Evolutionary conservation across 2,329 filamentous ascomycete genomes (phyloP).

Genomic region (Phyllosticta capitalensis): DNA sequence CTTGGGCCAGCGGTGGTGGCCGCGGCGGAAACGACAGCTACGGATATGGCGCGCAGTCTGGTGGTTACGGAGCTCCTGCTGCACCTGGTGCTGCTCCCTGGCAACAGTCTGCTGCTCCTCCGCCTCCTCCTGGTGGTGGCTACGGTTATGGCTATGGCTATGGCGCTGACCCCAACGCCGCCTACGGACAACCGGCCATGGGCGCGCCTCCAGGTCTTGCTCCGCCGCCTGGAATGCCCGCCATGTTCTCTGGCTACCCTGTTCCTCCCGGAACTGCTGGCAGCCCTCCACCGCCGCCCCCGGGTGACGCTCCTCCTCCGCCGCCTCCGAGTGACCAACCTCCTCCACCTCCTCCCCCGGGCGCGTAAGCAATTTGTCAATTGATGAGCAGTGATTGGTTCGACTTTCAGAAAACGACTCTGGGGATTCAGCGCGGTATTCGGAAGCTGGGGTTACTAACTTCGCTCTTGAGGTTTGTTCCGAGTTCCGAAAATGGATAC

Average conservation of each 20-base stretch:
- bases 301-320: slow-evolving; percentile 51
- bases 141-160: slow-evolving; percentile 36
- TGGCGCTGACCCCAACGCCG: slow-evolving; percentile 28
- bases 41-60: slow-evolving; percentile 16
- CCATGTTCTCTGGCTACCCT: slow-evolving; percentile 56
- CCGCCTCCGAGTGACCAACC: slow-evolving; percentile 46
- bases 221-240: slow-evolving; percentile 47
- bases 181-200: slow-evolving; percentile 12
- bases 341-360: slow-evolving; percentile 51
- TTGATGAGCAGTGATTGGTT: not conserved
- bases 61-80: slow-evolving; percentile 33
- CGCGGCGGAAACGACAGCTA: slow-evolving; percentile 21
- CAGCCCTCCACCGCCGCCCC: slow-evolving; percentile 51
- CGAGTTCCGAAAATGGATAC: not conserved
- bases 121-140: slow-evolving; percentile 30
- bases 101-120: slow-evolving; percentile 45
- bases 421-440: not conserved
- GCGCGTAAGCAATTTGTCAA: slow-evolving; percentile 1
- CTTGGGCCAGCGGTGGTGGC: slow-evolving; percentile 23
- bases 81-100: slow-evolving; percentile 42
- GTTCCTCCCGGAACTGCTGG: slow-evolving; percentile 32
- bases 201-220: slow-evolving; percentile 36
- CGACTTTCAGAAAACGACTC: not conserved
- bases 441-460: not conserved
- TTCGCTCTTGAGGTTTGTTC: not conserved